Evolutionary conservation across 2,329 filamentous ascomycete species (phyloP), one percentile per base, ranked within the genome.

Genomic region (Cladophialophora psammophila): DNA sequence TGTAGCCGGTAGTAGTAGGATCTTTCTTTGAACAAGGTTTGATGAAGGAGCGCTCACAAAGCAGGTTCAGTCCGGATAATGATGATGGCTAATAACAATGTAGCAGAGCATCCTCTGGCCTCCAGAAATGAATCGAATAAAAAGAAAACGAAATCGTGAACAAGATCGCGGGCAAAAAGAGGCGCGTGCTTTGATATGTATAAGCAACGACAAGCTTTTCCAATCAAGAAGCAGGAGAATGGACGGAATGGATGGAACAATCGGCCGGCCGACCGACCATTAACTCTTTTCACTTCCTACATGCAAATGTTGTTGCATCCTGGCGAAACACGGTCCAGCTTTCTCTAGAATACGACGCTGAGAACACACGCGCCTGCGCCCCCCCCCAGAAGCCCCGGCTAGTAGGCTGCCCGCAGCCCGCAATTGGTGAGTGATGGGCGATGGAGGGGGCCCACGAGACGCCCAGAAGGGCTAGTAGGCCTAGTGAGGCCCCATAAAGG

Each of bases 161-260:
- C 15, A 18, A 10, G 35, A 6, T 10, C 7, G 9, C 10, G 35
- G 35, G 5, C 7, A 20, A 8, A 8, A n/a, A 18, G 26, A 40
- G 12, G n/a, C 31, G n/a, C 8, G 5, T 5, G 42, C 32, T 60
- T 35, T 61, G 9, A 38, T 38, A 26, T 26, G 26, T 26, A 26
- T 54, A 61, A 61, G 59, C 42, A 61, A 52, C 45, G 31, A 38
- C 59, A 61, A 61, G 59, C 59, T 61, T 61, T 61, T 40, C 10
- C 8, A 40, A 26, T 26, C 26, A 26, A 26, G 26, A 26, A 2
- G 26, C 26, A 26, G 26, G 26, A 26, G 26, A 26, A 26, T 26
- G 26, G 26, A 26, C 26, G 26, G 26, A 26, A 26, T 26, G 26
- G 26, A 26, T 26, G 3, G 26, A 26, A 26, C 2, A 26, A 26